A percentile compares a stretch with the other conserved stretches of the same genome.
Evolutionary conservation across 2,329 filamentous ascomycete species (phyloP).

Genomic region (Passalora sequoiae): DNA sequence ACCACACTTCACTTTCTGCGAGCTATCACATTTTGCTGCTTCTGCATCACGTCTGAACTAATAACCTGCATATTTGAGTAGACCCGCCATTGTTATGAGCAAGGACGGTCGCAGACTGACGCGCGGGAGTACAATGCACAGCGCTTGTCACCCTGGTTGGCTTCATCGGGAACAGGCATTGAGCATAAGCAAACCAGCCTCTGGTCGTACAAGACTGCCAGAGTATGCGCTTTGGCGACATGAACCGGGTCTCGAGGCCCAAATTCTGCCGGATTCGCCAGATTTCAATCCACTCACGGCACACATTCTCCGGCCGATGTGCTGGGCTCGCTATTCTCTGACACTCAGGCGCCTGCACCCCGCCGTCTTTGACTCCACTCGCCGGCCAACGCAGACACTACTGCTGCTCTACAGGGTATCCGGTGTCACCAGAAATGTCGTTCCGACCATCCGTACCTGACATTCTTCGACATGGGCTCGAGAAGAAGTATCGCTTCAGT

Average conservation of each 20-base stretch:
- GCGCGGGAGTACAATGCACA: no score
- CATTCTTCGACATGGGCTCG: slow-evolving; percentile 1
- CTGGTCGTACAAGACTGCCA: slow-evolving; percentile 2
- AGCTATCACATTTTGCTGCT: slow-evolving; percentile 7
- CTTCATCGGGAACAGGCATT: not conserved
- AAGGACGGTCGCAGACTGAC: not conserved
- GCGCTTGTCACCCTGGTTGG: slow-evolving; percentile 6
- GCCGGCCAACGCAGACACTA: slow-evolving; percentile 1
- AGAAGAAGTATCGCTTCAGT: not conserved
- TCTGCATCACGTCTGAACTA: not conserved
- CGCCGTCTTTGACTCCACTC: slow-evolving; percentile 4
- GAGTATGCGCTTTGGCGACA: slow-evolving; percentile 4
- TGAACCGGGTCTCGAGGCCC: not conserved
- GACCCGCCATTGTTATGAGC: not conserved
- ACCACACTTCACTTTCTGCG: slow-evolving; percentile 8
- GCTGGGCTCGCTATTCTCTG: not conserved
- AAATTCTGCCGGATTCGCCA: slow-evolving; percentile 1
- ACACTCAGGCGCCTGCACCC: slow-evolving; percentile 3
- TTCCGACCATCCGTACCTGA: slow-evolving; percentile 5
- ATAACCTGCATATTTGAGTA: not conserved
- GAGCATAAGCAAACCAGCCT: not conserved
- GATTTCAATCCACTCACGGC: slow-evolving; percentile 7
- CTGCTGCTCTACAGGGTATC: not conserved
- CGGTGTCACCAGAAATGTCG: not conserved
- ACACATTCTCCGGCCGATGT: slow-evolving; percentile 1